These are phyloP conservation scores for Cytospora mali DNA, from an alignment of 2,329 filamentous ascomycete genomes.

Conservation along the genomic window DNA sequence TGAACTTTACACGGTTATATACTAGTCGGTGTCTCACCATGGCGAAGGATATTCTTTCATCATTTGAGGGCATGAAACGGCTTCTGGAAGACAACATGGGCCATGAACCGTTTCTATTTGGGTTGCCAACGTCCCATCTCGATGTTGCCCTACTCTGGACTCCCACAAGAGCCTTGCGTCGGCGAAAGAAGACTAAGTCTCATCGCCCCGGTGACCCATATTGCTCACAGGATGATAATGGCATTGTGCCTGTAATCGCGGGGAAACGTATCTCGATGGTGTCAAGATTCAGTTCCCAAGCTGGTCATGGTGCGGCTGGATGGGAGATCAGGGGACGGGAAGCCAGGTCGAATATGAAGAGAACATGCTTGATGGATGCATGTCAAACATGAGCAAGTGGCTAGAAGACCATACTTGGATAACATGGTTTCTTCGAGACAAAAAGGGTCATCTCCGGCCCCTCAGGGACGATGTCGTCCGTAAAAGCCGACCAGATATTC, in stretches of 20 bases:
- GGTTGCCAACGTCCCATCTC: constrained; percentile 40
- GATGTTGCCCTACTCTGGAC: constrained; percentile 41
- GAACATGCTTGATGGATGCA: constrained; percentile 31
- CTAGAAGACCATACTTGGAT: constrained; percentile 26
- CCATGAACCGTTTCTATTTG: constrained; percentile 33
- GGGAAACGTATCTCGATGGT: not conserved
- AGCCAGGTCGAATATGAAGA: not conserved
- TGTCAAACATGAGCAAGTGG: constrained; percentile 39
- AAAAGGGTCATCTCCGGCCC: not conserved
- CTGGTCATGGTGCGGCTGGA: constrained; percentile 42
- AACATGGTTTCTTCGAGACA: not conserved
- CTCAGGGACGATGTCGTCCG: not conserved
- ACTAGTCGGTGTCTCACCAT: constrained; percentile 34
- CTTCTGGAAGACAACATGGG: constrained; percentile 33
- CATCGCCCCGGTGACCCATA: not conserved
- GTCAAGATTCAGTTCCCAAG: constrained; percentile 36
- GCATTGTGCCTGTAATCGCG: too few relatives aligned
- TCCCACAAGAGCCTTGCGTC: constrained; percentile 7
- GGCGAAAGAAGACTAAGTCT: not conserved
- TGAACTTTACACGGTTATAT: constrained; percentile 37
- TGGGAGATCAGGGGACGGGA: constrained; percentile 26
- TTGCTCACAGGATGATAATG: not conserved
- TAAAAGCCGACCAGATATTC: not conserved
- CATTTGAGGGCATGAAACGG: constrained; percentile 38
- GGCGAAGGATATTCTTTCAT: constrained; percentile 37